phyloP scores from a whole-genome alignment of 225 moss, liverwort and hornwort species.

The Bryum argenteum region DNA sequence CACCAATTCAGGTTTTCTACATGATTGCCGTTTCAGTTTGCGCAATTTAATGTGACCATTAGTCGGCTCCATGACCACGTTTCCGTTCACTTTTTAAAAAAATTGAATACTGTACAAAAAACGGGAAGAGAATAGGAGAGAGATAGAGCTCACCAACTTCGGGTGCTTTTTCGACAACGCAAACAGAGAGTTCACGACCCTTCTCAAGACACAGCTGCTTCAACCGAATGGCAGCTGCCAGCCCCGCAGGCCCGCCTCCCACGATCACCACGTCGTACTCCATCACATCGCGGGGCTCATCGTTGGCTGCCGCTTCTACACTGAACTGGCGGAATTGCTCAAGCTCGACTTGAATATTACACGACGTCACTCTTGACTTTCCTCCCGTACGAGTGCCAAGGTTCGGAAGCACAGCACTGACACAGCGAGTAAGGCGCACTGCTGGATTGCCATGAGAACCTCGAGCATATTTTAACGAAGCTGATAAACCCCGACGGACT shows the following conservation, averaged over 20 bases:
- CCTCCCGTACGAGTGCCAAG: neutral
- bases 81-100: too few species aligned
- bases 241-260: constrained; percentile 84
- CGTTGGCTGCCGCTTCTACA: constrained; percentile 16
- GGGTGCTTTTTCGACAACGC: constrained; percentile 80
- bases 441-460: neutral
- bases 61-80: too few species aligned
- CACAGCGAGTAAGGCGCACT: neutral
- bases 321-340: constrained; percentile 33
- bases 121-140: neutral
- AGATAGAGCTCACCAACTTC: constrained; percentile 61
- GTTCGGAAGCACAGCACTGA: neutral
- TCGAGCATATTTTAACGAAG: constrained; percentile 15
- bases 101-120: neutral
- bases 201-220: constrained; percentile 77
- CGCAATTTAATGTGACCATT: too few species aligned
- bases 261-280: constrained; percentile 90
- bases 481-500: constrained; percentile 14
- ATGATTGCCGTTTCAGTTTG: too few species aligned
- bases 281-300: constrained; percentile 70
- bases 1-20: neutral
- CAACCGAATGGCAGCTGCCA: constrained; percentile 76
- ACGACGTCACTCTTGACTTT: constrained; percentile 3
- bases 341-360: constrained; percentile 4
- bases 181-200: constrained; percentile 65